A percentile compares a stretch with the other conserved stretches of the same genome.
phyloP scores from a whole-genome alignment of 1,284 basidiomycete species.

The Retiboletus flavoniger region DNA sequence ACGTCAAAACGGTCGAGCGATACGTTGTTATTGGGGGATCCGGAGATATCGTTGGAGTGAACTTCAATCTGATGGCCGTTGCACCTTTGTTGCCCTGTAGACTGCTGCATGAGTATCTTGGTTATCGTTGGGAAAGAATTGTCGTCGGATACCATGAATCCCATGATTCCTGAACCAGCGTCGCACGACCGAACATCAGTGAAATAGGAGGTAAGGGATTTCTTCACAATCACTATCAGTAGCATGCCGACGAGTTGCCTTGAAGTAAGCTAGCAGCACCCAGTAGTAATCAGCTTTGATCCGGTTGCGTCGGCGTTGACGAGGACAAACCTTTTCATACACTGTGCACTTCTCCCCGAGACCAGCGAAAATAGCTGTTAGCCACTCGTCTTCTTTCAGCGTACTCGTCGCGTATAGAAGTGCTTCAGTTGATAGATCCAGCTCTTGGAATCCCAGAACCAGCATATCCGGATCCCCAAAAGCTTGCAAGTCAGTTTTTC shows the following conservation, averaged over 20 bases:
- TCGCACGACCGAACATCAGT: conserved; percentile 48
- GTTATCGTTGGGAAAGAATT: not conserved
- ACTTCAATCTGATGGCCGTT: conserved; percentile 58
- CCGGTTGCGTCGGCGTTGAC: not conserved
- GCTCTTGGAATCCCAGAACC: conserved; percentile 72
- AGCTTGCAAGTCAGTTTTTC: conserved; percentile 14
- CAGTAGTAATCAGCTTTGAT: not conserved
- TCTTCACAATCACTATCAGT: conserved; percentile 63
- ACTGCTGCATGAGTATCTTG: conserved; percentile 1
- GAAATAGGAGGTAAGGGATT: conserved; percentile 48
- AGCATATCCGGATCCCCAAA: conserved; percentile 59
- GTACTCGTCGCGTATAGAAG: conserved; percentile 64
- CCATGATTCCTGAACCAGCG: conserved; percentile 69
- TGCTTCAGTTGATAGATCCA: conserved; percentile 73
- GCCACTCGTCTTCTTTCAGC: conserved; percentile 67
- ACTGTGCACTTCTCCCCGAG: conserved; percentile 62
- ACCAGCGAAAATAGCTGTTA: conserved; percentile 57
- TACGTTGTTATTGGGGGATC: conserved; percentile 18
- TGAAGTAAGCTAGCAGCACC: conserved; percentile 52
- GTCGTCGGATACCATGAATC: conserved; percentile 58
- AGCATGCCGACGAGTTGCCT: conserved; percentile 80
- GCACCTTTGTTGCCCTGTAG: conserved; percentile 75
- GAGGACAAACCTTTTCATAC: conserved; percentile 59
- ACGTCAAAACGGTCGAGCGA: conserved; percentile 54
- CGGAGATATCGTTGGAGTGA: conserved; percentile 41